phyloP scores from a whole-genome alignment of 768 basidiomycete species.

The Mycena filopes region DNA sequence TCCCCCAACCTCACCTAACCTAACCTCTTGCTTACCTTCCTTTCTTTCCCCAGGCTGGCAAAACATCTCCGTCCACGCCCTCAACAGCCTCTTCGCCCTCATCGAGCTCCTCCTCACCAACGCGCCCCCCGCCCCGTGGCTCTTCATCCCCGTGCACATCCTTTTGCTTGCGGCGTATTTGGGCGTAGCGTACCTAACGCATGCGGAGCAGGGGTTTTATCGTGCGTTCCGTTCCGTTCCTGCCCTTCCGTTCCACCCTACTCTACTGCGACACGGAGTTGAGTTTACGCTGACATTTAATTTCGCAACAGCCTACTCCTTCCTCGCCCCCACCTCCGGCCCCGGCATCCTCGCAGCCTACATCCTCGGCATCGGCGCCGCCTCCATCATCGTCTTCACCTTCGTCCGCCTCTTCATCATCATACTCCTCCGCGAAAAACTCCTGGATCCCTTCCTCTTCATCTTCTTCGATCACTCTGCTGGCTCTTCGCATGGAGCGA shows the following conservation, averaged over 20 bases:
- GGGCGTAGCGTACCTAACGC: conserved; percentile 75
- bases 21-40: too few species aligned
- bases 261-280: too few species aligned
- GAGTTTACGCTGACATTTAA: background rate
- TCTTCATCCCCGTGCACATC: conserved; percentile 56
- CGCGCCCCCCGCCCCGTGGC: conserved; percentile 62
- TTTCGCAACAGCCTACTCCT: conserved; percentile 69
- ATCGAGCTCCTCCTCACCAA: conserved; percentile 70
- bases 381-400: conserved; percentile 61
- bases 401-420: conserved; percentile 55
- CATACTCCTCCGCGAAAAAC: conserved; percentile 49
- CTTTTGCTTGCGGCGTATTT: conserved; percentile 66
- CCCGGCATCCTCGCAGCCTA: conserved; percentile 64
- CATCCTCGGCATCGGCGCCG: conserved; percentile 68
- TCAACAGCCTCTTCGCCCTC: conserved; percentile 67
- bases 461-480: too few species aligned
- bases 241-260: background rate
- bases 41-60: conserved; percentile 56
- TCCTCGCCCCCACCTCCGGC: conserved; percentile 65
- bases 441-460: too few species aligned
- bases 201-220: conserved; percentile 70
- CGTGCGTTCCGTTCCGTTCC: conserved; percentile 52
- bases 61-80: conserved; percentile 67
- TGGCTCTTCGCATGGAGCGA: background rate
- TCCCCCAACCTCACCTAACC: too few species aligned